Conservation (phyloP, 2,329 filamentous ascomycete species). For the Aspergillus sp. region DNA sequence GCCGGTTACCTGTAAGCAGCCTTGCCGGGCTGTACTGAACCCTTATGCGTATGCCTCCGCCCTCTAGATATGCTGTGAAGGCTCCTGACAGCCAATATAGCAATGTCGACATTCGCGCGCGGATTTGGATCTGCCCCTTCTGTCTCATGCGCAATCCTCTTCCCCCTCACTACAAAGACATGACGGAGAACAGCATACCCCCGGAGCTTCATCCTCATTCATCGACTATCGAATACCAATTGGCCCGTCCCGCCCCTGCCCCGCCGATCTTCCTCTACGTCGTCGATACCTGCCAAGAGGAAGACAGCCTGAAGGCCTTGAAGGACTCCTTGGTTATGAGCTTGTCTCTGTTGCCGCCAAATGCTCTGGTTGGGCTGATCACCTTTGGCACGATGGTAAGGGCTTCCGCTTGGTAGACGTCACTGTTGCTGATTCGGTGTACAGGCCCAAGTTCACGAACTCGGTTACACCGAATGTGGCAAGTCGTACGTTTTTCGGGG, state of each 20-base stretch:
- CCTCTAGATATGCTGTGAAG: conserved; percentile 5
- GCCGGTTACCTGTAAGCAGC: conserved; percentile 91
- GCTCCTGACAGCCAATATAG: conserved; percentile 28
- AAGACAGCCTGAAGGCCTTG: conserved; percentile 57
- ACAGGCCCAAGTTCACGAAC: conserved; percentile 89
- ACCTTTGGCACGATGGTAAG: conserved; percentile 80
- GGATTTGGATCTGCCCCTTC: conserved; percentile 61
- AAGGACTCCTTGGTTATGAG: conserved; percentile 61
- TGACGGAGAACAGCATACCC: conserved; percentile 55
- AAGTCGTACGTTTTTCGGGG: conserved; percentile 98
- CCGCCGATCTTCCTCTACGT: conserved; percentile 61
- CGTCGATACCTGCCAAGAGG: conserved; percentile 61
- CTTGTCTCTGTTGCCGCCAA: conserved; percentile 52
- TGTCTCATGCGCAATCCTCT: conserved; percentile 57
- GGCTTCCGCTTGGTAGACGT: conserved; percentile 8
- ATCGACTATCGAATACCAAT: conserved; percentile 58
- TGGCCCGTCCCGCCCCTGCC: conserved; percentile 52
- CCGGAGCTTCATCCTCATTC: conserved; percentile 56
- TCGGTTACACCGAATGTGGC: conserved; percentile 94
- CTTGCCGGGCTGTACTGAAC: conserved; percentile 91
- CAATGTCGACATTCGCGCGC: conserved; percentile 57
- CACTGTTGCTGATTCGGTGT: background rate
- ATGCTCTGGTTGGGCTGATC: conserved; percentile 56
- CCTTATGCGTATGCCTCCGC: conserved; percentile 69
- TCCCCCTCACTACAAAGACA: conserved; percentile 60